Evolutionary conservation across 768 basidiomycete species (phyloP), one percentile per base, ranked within the genome.

Genomic region (Naganishia kalamii): DNA sequence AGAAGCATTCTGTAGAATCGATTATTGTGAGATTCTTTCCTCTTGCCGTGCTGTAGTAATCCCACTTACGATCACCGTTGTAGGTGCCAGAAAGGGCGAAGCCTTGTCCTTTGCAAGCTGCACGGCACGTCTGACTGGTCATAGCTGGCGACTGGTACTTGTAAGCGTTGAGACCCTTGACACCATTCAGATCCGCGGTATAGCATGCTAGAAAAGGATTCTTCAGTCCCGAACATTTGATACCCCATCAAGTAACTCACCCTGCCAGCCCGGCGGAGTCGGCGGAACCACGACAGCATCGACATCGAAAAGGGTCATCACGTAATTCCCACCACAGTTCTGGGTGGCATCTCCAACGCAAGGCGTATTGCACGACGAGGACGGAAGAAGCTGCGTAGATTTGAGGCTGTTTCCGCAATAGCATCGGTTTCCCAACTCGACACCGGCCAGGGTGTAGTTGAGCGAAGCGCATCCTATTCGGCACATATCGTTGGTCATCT

Each of bases 91-190:
- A 57, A n/a, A 57, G 66, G 0, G 69, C 60, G 64, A 52, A 72
- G 11, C 70, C 70, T 44, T 67, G 57, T 33, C 47, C 63, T 41
- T 65, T 41, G 57, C 75, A 76, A 4, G 70, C 60, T 35, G 69
- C 64, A 60, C 71, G 70, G 68, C 72, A 76, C 1, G 72, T 66
- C n/a, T 52, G 44, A 43, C 72, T 54, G 0, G 72, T 70, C 68
- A 73, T 67, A n/a, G 32, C 35, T 21, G 60, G 33, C 25, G 46
- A 52, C 17, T 33, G n/a, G 17, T 59, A 48, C 35, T 41, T 35
- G 54, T 44, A 33, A 21, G 25, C 30, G 41, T n/a, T 44, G 29
- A 46, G 47, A 37, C 47, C 57, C 46, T 67, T 29, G 47, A 43
- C 37, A 7, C 65, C 30, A 25, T 30, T 32, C 1, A 47, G 59